Evolutionary conservation across 352 stramenopile species (phyloP).

Genomic region (Pythium rhizo-oryzae): DNA sequence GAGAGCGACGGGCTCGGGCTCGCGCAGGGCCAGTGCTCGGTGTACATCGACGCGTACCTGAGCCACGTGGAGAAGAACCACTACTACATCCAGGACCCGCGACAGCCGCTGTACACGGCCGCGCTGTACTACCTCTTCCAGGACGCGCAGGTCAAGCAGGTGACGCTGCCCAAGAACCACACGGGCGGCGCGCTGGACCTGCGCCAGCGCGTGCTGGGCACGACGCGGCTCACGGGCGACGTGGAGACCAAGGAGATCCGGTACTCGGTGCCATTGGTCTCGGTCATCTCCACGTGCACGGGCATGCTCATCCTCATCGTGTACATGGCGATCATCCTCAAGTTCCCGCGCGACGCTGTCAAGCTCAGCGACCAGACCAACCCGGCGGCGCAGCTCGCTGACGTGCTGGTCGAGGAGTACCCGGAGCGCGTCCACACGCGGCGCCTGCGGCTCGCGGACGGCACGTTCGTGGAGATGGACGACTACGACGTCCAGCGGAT

Average conservation of each 20-base stretch:
- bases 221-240: constrained; percentile 39
- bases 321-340: constrained; percentile 35
- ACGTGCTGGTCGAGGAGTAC: constrained; percentile 28
- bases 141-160: constrained; percentile 34
- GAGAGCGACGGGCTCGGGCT: constrained; percentile 28
- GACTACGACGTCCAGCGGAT: constrained; percentile 49
- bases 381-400: constrained; percentile 29
- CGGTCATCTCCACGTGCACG: constrained; percentile 43
- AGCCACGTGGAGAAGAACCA: constrained; percentile 43
- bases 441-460: constrained; percentile 25
- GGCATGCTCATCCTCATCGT: constrained; percentile 39
- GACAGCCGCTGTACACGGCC: constrained; percentile 49
- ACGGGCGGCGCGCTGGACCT: constrained; percentile 4
- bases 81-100: constrained; percentile 44
- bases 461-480: constrained; percentile 37
- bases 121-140: constrained; percentile 56
- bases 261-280: constrained; percentile 45
- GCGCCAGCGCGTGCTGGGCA: constrained; percentile 23
- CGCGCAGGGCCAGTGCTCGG: constrained; percentile 34
- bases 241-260: constrained; percentile 54
- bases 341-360: constrained; percentile 40
- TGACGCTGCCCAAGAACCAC: constrained; percentile 4
- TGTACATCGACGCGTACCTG: constrained; percentile 48
- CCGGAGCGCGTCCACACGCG: constrained; percentile 38
- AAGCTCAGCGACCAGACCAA: constrained; percentile 37